These are phyloP conservation scores for Boechera stricta DNA, from an alignment of 345 rosid species.

Conservation along the genomic window DNA sequence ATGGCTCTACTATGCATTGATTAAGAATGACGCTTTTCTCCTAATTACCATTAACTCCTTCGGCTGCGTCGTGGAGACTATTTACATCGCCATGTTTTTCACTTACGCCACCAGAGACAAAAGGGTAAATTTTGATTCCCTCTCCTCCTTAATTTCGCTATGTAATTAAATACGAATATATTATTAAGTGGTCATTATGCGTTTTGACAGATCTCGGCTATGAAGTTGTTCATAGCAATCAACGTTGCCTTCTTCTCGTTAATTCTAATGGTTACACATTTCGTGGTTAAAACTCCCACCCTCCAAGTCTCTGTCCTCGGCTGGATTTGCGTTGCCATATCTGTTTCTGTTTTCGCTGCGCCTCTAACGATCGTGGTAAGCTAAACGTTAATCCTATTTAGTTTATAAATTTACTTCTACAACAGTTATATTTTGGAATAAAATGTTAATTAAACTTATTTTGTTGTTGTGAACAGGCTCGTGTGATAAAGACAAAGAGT, in stretches of 20 bases:
- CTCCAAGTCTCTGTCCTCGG: slow-evolving; percentile 59
- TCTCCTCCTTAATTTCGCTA: neutral
- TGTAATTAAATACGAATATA: neutral
- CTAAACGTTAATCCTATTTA: neutral
- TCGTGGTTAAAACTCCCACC: slow-evolving; percentile 19
- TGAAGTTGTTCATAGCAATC: slow-evolving; percentile 55
- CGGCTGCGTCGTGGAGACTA: slow-evolving; percentile 72
- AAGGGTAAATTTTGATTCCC: slow-evolving; percentile 48
- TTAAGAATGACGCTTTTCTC: slow-evolving; percentile 64
- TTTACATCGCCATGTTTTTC: slow-evolving; percentile 69
- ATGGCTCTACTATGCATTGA: slow-evolving; percentile 85
- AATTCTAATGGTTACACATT: slow-evolving; percentile 54
- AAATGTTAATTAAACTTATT: neutral
- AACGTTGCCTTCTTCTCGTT: slow-evolving; percentile 63
- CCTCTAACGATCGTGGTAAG: slow-evolving; percentile 74
- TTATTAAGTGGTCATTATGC: neutral
- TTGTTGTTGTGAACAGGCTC: slow-evolving; percentile 50
- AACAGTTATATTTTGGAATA: neutral
- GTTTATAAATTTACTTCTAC: neutral
- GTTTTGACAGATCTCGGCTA: slow-evolving; percentile 58
- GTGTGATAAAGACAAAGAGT: slow-evolving; percentile 74
- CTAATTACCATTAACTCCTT: slow-evolving; percentile 84
- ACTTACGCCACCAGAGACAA: slow-evolving; percentile 58
- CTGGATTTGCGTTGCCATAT: slow-evolving; percentile 79
- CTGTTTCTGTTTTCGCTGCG: slow-evolving; percentile 80